These are phyloP conservation scores for Kurtzmaniella quercitrusa DNA, from an alignment of 1,139 yeast genomes.

Conservation along the genomic window DNA sequence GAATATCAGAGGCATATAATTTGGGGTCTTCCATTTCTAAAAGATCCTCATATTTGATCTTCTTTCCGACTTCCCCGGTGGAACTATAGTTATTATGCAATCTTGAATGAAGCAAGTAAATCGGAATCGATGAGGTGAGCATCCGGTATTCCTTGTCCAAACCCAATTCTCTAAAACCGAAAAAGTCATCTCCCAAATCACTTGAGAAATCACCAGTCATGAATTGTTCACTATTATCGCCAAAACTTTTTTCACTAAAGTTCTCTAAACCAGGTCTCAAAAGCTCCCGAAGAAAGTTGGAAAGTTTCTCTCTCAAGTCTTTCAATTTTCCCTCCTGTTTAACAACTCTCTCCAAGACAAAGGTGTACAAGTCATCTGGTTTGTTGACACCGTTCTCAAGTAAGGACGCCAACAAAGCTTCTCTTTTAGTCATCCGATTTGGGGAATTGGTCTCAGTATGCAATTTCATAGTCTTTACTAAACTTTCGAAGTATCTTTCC, in stretches of 20 bases:
- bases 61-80: conserved; percentile 41
- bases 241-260: conserved; percentile 71
- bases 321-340: conserved; percentile 66
- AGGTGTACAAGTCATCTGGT: conserved; percentile 72
- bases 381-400: conserved; percentile 82
- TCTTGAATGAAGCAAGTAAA: conserved; percentile 80
- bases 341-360: conserved; percentile 67
- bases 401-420: conserved; percentile 58
- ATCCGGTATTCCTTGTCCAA: conserved; percentile 91
- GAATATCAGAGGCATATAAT: conserved; percentile 48
- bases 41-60: conserved; percentile 60
- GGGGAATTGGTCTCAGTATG: conserved; percentile 65
- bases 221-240: conserved; percentile 90
- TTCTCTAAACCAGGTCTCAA: conserved; percentile 81
- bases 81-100: conserved; percentile 50
- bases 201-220: conserved; percentile 91
- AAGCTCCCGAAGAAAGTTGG: conserved; percentile 73
- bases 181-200: conserved; percentile 93
- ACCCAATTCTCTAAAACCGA: conserved; percentile 93
- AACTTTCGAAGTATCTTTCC: conserved; percentile 69
- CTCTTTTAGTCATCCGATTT: conserved; percentile 39
- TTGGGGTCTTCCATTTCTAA: conserved; percentile 47
- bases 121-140: conserved; percentile 80
- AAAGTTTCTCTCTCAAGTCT: conserved; percentile 65
- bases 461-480: conserved; percentile 65